Percentiles rank a stretch among this genome's conserved stretches.
These are phyloP conservation scores for Castanea sativa DNA, from an alignment of 306 rosid genomes.

Conservation along the genomic window DNA sequence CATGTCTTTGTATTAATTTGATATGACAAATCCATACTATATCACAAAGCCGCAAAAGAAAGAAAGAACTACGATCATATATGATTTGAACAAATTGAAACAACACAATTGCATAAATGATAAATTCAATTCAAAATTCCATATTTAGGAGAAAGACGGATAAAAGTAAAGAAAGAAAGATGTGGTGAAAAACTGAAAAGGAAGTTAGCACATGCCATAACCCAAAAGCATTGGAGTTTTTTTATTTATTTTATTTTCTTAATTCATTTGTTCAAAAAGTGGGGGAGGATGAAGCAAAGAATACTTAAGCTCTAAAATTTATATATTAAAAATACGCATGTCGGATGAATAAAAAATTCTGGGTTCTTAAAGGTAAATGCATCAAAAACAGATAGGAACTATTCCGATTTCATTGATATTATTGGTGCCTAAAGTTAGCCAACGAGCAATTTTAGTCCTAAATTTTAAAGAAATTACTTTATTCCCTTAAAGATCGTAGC, in stretches of 20 bases:
- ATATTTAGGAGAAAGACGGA: neutral
- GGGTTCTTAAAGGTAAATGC: no score
- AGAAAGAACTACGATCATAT: neutral
- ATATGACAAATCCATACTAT: neutral
- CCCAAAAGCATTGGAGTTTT: neutral
- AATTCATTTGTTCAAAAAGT: no score
- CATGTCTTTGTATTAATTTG: neutral
- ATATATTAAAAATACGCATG: no score
- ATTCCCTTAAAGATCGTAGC: no score
- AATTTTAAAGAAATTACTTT: no score
- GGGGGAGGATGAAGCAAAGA: neutral
- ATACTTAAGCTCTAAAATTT: no score
- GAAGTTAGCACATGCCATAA: neutral
- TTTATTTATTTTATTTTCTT: no score
- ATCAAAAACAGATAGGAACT: no score
- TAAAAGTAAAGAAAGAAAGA: neutral
- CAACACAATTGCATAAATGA: neutral
- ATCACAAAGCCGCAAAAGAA: neutral
- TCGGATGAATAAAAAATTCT: no score
- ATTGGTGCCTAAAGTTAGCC: no score
- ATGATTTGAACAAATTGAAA: neutral
- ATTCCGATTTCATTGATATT: no score
- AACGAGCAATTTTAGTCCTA: no score
- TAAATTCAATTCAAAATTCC: neutral
- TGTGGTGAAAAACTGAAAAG: neutral